Evolutionary conservation across 345 rosid genomes (phyloP), one percentile per base, ranked within the genome.

Genomic region (Syzygium oleosum): DNA sequence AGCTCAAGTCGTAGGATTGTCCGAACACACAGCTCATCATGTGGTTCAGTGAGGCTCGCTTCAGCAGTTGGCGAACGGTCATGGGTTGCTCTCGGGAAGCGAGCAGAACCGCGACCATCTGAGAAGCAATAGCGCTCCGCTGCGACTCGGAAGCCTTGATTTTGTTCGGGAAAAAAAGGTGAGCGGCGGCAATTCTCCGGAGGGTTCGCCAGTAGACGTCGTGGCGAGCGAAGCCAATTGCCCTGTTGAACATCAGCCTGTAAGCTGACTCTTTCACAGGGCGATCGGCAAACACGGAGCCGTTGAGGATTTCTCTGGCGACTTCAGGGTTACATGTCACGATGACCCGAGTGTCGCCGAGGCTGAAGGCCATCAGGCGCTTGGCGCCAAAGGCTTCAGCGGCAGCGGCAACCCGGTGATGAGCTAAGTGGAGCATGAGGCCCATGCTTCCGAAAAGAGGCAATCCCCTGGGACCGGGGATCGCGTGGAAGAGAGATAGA

Each of bases 21-120:
- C 96, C 96, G 53, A 94, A 94, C 5, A 93, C 92, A 1, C 91
- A 91, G 49, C 91, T 88, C 96, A 94, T 93, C 94, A 94, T 93
- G 93, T 85, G 91, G 86, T 91, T 90, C 19, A 94, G 93, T 12
- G 96, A 92, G 84, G 94, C 94, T 31, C 86, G 86, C 68, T 90
- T 93, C 9, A 94, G 87, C 31, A 90, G 61, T 14, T 84, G 92
- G 41, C 94, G 89, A n/a, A 91, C 86, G 5, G 25, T 86, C 58
- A 92, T 19, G 49, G 49, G 83, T 73, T 73, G 83, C 85, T 87
- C 87, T 25, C 9, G 5, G 11, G 58, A 52, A 25, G 86, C 43
- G 65, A 90, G 52, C 83, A 73, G 14, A 92, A 86, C 5, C 80
- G 25, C 2, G 91, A 89, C 9, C 94, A 92, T 94, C 84, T 94